Percentiles rank a stretch among this genome's conserved stretches.
phyloP scores from a whole-genome alignment of 148 eudicot species.

The Rhododendron kiyosumense region DNA sequence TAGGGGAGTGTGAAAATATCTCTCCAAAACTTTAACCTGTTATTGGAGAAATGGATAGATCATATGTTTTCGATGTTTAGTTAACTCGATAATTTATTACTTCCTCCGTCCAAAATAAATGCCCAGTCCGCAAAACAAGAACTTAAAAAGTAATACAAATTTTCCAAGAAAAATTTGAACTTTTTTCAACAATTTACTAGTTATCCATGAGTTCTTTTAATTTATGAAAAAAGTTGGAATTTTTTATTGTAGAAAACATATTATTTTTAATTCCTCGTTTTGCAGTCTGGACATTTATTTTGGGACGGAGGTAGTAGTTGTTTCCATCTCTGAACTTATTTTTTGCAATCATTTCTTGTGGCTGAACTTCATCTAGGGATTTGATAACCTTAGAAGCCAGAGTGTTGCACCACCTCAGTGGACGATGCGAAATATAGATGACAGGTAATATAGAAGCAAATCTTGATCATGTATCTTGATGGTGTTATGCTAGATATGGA shows the following conservation, averaged over 20 bases:
- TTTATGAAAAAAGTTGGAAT: no score
- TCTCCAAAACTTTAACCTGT: not conserved
- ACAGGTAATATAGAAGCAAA: slow-evolving; percentile 48
- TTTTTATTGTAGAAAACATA: no score
- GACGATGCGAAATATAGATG: slow-evolving; percentile 98
- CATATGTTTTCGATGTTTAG: not conserved
- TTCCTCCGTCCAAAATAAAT: no score
- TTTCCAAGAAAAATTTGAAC: no score
- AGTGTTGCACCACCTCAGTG: slow-evolving; percentile 92
- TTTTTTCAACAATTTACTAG: no score
- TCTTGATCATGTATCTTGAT: not conserved
- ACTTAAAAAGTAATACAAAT: no score
- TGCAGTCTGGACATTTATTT: no score
- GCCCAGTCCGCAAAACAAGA: no score
- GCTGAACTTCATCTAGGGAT: slow-evolving; percentile 47
- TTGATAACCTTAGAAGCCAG: slow-evolving; percentile 97
- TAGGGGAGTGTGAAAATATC: not conserved
- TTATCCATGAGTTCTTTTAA: no score
- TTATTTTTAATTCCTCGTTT: no score
- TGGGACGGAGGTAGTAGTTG: no score
- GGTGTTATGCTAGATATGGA: not conserved
- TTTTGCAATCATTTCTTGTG: slow-evolving; percentile 1
- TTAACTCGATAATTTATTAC: not conserved
- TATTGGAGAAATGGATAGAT: not conserved
- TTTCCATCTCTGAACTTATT: not conserved